These are phyloP conservation scores for Akanthomyces muscarius DNA, from an alignment of 2,329 filamentous ascomycete genomes.

Conservation along the genomic window DNA sequence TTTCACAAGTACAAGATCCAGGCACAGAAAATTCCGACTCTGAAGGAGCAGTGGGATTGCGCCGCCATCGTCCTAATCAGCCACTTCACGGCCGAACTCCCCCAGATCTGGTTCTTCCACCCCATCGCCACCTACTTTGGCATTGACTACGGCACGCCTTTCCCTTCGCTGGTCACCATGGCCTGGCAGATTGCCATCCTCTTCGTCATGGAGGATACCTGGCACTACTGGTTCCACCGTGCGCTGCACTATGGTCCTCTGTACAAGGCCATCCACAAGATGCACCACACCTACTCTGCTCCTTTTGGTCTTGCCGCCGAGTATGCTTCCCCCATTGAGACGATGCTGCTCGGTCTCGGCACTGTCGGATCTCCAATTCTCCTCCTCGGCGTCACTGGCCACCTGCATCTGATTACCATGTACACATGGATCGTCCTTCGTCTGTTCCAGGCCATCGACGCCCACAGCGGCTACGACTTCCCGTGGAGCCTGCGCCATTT, in stretches of 20 bases:
- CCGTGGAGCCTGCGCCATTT: conserved; percentile 95
- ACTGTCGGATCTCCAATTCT: conserved; percentile 78
- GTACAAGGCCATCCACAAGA: conserved; percentile 97
- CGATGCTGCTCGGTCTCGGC: conserved; percentile 88
- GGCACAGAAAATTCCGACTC: conserved; percentile 81
- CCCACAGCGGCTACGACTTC: conserved; percentile 97
- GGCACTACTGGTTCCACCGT: conserved; percentile 98
- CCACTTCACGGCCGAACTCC: conserved; percentile 96
- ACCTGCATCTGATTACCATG: conserved; percentile 96
- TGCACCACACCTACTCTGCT: conserved; percentile 97
- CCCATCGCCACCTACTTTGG: conserved; percentile 91
- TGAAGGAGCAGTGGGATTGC: conserved; percentile 91
- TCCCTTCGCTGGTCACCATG: conserved; percentile 82
- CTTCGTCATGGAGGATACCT: conserved; percentile 93
- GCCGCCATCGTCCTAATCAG: conserved; percentile 87
- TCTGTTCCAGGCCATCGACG: conserved; percentile 95
- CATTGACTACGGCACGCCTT: conserved; percentile 82
- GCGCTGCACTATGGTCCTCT: conserved; percentile 89
- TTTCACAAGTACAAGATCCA: conserved; percentile 97
- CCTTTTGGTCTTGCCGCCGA: conserved; percentile 95
- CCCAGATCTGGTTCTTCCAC: conserved; percentile 99
- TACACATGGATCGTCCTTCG: conserved; percentile 92
- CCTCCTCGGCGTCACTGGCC: conserved; percentile 76
- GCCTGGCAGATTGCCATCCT: conserved; percentile 87
- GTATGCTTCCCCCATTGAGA: conserved; percentile 96